Evolutionary conservation across 148 eudicot species (phyloP).

Genomic region (Salicornia ramosissima): DNA sequence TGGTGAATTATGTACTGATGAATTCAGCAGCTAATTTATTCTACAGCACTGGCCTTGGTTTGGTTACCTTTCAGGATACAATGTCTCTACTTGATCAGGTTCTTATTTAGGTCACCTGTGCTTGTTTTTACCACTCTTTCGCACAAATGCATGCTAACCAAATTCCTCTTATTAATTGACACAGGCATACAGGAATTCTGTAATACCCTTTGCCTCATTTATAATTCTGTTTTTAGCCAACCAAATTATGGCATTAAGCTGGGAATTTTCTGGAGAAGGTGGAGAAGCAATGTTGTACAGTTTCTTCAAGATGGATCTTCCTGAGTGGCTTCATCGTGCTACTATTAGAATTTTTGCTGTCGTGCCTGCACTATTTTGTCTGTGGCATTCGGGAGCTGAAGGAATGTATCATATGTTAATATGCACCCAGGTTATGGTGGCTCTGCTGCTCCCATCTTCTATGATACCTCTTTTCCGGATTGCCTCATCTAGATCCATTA

Average conservation of each 20-base stretch:
- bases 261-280: constrained; percentile 61
- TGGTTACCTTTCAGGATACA: constrained; percentile 77
- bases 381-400: constrained; percentile 82
- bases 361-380: constrained; percentile 61
- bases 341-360: constrained; percentile 70
- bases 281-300: constrained; percentile 58
- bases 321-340: constrained; percentile 88
- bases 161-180: constrained; percentile 13
- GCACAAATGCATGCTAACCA: neutral
- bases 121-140: neutral
- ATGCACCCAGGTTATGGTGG: constrained; percentile 74
- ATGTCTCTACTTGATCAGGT: constrained; percentile 85
- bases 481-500: constrained; percentile 67
- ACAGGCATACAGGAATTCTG: constrained; percentile 67
- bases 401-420: constrained; percentile 77
- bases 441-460: constrained; percentile 81
- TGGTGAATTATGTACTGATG: constrained; percentile 70
- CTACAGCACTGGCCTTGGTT: constrained; percentile 63
- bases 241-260: constrained; percentile 64
- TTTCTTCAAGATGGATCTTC: constrained; percentile 66
- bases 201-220: constrained; percentile 49
- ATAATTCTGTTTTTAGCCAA: constrained; percentile 60
- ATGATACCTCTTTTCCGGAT: constrained; percentile 84
- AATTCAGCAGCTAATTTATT: constrained; percentile 70
- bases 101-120: constrained; percentile 13